phyloP scores from a whole-genome alignment of 2,329 filamentous ascomycete species.

The Colletotrichum sp. region DNA sequence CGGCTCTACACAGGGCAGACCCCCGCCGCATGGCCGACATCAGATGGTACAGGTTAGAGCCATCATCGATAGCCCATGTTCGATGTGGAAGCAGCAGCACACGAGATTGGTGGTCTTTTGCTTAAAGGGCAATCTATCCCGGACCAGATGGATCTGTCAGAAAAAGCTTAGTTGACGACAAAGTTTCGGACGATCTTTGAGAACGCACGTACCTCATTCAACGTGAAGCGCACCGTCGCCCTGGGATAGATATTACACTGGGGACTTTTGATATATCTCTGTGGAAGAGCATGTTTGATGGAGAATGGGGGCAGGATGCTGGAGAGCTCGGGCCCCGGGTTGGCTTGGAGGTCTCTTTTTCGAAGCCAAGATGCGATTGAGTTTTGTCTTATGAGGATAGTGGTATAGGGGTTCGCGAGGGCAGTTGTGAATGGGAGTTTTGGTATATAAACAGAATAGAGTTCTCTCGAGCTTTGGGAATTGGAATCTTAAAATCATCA shows the following conservation, averaged over 20 bases:
- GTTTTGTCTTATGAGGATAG: neutral
- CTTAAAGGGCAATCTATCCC: neutral
- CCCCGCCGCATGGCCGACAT: neutral
- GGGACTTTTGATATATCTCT: neutral
- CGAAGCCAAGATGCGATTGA: neutral
- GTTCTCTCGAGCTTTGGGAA: neutral
- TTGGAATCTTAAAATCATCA: neutral
- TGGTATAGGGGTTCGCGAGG: neutral
- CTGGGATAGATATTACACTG: neutral
- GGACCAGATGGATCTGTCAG: neutral
- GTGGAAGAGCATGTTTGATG: neutral
- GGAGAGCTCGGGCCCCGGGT: neutral
- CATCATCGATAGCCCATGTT: neutral
- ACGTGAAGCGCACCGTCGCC: conserved; percentile 6
- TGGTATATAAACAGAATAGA: conserved; percentile 3
- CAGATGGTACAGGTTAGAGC: neutral
- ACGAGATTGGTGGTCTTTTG: neutral
- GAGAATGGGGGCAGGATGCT: neutral
- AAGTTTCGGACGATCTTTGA: neutral
- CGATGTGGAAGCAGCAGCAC: fast-evolving
- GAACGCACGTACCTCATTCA: neutral
- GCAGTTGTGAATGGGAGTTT: neutral
- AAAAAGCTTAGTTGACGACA: neutral
- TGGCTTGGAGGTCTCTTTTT: neutral
- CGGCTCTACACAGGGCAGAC: neutral